Evolutionary conservation across 306 rosid species (phyloP), one percentile per base, ranked within the genome.

Genomic region (Dryas drummondii): DNA sequence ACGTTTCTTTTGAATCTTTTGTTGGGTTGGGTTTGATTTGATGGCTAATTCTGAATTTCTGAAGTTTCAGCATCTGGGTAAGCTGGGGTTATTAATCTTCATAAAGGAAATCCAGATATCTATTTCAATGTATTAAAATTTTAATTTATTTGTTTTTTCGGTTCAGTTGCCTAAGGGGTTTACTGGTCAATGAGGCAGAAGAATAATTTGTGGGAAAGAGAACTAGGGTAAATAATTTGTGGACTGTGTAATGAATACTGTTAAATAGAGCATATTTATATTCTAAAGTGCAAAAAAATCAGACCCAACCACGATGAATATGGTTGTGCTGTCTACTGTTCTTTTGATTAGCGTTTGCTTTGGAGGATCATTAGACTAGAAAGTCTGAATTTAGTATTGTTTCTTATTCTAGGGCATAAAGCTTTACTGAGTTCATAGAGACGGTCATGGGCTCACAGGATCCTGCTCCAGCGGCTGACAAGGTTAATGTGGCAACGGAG

Each of bases 401-500:
- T 72, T 71, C 46, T 64, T 47, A 19, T 70, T 81, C 15, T 52
- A 80, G 85, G 83, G 48, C 49, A 68, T 74, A 55, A 15, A 26
- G n/a, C 41, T 68, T 15, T 49, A 3, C 72, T 78, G 60, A 56
- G 50, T 80, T 76, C 72, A 78, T 71, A 60, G 11, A 5, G 58
- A 49, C 27, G 60, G 66, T 70, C 40, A 91, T 87, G 89, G 89
- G 86, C 69, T 89, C 96, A 8, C 89, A 79, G 73, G 86, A 80
- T 71, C 76, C 77, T 59, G 77, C 76, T 69, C 86, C 88, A 10
- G 50, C 72, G 86, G 84, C 56, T 81, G 82, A 73, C 68, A 47
- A 61, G 70, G 68, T 47, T 49, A 81, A 82, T 71, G 73, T 5
- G 75, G 80, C 70, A 37, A 53, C 41, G 62, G 85, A 78, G 82